Evolutionary conservation across 257 asterid genomes (phyloP), one percentile per base, ranked within the genome.

Genomic region (Capsicum rhomboideum): DNA sequence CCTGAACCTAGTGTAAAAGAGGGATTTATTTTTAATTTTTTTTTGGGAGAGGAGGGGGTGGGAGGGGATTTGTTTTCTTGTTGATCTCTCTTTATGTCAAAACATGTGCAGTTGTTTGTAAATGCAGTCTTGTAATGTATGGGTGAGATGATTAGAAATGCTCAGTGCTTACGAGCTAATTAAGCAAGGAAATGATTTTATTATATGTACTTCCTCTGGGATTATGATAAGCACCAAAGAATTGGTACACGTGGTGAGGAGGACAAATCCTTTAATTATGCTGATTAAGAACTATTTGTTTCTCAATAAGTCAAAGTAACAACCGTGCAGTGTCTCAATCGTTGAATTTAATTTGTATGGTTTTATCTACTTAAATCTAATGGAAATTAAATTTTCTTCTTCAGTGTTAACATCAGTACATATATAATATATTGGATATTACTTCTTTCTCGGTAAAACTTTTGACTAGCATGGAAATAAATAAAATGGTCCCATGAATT

Each of bases 141-240:
- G 92, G 95, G 91, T 58, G 91, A 80, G 94, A 91, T 95, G 93
- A 93, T 93, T 91, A 85, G 83, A 78, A 21, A 44, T 90, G 88
- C 46, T 90, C 90, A 85, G 91, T 87, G 92, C 90, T 94, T 90
- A 90, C 96, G 87, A 91, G 88, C 93, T 86, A 84, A 87, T 86
- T 89, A 95, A 95, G 96, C 97, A 95, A 95, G 68, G 88, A 87
- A 91, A 90, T 87, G 21, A 80, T 88, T 85, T 86, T 68, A 78
- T 90, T 85, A 78, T 85, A 42, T 66, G 46, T 6, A 66, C 74
- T 63, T 74, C 34, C 40, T 46, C 21, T 23, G 23, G 42, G 80
- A 75, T 14, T 75, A 46, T 69, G 17, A 34, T 18, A 37, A 69
- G 29, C 53, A 69, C 28, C 13, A 71, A 75, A 49, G 63, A 50